These are phyloP conservation scores for Acer negundo DNA, from an alignment of 345 rosid species.

Conservation along the genomic window DNA sequence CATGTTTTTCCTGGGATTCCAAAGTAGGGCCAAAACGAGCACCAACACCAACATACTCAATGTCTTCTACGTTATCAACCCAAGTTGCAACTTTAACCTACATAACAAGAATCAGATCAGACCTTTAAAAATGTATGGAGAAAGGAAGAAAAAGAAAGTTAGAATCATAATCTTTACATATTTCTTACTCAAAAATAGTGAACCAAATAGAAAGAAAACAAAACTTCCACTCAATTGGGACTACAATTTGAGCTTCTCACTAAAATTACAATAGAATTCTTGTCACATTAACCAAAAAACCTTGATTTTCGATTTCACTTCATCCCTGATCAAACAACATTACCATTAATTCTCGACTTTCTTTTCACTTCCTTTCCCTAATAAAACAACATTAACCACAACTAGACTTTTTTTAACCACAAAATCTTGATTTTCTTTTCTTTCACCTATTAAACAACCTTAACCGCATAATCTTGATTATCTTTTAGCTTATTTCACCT, in stretches of 20 bases:
- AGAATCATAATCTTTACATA: not conserved
- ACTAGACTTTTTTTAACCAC: not conserved
- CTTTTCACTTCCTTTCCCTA: not conserved
- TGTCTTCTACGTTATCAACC: slow-evolving; percentile 50
- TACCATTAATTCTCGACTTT: not conserved
- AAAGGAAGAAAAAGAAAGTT: not conserved
- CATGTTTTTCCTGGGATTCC: slow-evolving; percentile 85
- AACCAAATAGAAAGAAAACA: not conserved
- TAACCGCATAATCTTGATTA: not conserved
- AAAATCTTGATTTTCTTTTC: not conserved
- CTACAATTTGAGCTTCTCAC: not conserved
- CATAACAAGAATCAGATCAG: slow-evolving; percentile 12
- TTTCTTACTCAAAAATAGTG: not conserved
- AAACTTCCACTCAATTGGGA: not conserved
- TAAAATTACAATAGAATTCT: not conserved
- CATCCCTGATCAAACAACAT: not conserved
- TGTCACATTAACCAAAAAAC: not conserved
- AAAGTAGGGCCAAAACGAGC: slow-evolving; percentile 88
- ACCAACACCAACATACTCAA: slow-evolving; percentile 90
- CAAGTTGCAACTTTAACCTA: slow-evolving; percentile 92
- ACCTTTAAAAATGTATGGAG: not conserved
- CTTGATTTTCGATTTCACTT: not conserved
- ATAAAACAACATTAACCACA: not conserved
- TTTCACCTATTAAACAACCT: not conserved
- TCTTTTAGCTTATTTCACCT: not conserved